Conservation (phyloP, 768 basidiomycete species). For the Gelatoporia subvermispora region DNA sequence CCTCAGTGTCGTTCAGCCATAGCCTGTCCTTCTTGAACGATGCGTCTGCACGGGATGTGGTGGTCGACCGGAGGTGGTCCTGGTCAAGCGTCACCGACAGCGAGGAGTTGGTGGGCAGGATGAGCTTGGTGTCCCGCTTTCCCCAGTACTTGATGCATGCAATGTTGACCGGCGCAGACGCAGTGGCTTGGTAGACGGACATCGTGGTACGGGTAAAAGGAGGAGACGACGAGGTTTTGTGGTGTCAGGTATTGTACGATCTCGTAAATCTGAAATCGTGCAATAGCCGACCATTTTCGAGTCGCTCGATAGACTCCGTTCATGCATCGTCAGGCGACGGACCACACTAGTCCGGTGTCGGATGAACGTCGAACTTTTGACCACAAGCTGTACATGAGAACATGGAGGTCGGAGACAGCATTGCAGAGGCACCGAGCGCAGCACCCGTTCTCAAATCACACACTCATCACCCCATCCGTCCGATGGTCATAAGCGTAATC, state of each 20-base stretch:
- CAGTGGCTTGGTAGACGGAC: constrained; percentile 76
- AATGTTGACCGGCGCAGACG: constrained; percentile 93
- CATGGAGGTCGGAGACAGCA: too few relatives aligned
- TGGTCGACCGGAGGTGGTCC: constrained; percentile 91
- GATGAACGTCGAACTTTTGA: too few relatives aligned
- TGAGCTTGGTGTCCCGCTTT: constrained; percentile 92
- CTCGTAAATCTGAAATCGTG: constrained; percentile 20
- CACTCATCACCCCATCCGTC: too few relatives aligned
- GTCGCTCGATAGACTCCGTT: background rate
- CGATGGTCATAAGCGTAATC: too few relatives aligned
- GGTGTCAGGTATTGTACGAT: constrained; percentile 16
- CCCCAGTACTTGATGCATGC: constrained; percentile 99
- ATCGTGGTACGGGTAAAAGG: constrained; percentile 31
- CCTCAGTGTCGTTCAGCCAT: constrained; percentile 94
- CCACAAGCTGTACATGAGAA: too few relatives aligned
- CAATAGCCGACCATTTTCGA: background rate
- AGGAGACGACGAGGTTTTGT: constrained; percentile 4
- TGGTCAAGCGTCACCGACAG: constrained; percentile 97
- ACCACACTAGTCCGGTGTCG: too few relatives aligned
- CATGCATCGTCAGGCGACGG: too few relatives aligned
- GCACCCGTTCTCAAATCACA: too few relatives aligned
- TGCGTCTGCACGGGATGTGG: constrained; percentile 82
- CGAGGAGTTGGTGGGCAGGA: constrained; percentile 96
- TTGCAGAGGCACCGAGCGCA: too few relatives aligned
- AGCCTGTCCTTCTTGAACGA: constrained; percentile 72